Base-by-base conservation (phyloP, 108 stramenopile species). In the Poteriospumella lacustris region DNA sequence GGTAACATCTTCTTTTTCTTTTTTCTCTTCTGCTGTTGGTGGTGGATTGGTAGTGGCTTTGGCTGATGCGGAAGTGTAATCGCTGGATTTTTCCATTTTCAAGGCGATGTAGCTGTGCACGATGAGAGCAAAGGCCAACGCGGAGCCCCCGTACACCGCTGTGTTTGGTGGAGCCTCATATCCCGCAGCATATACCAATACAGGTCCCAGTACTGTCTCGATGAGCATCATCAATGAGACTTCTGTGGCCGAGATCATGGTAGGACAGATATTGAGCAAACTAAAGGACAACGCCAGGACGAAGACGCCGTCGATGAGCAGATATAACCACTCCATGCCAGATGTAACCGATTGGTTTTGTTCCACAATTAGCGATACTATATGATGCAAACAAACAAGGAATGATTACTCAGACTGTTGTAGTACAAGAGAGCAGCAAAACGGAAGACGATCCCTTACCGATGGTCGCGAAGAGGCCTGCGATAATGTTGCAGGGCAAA, bases 221-320 rank as follows among this genome's bases (percentile, higher is more conserved):
- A 68, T 36, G 15, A 68, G 36, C 64, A 39, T 68, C 19, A 36
- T 19, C 12, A 68, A 19, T 19, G 64, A 68, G 15, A 68, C 64
- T 68, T 68, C 64, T 39, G 64, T 15, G 28, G 64, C 64, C 15
- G 64, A 68, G 12, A 68, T 68, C 19, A 39, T 19, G 38, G 15
- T 68, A 36, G 64, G 64, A 19, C 64, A 12, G 24, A 68, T 68
- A 39, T 12, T 68, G 12, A 68, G 39, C 24, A 68, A 68, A 68
- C 15, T 68, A 19, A 68, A 68, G 36, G 19, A 19, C 15, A 68
- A 15, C 19, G 64, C 19, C 15, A 68, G 64, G 19, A 68, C 64
- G 19, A 68, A 19, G 15, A 68, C 38, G 24, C 64, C 64, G 19
- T 68, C 19, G 39, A 68, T 36, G 19, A 39, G 36, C 12, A 68